phyloP scores from a whole-genome alignment of 352 stramenopile genomes.

The Pythium chondricola region DNA sequence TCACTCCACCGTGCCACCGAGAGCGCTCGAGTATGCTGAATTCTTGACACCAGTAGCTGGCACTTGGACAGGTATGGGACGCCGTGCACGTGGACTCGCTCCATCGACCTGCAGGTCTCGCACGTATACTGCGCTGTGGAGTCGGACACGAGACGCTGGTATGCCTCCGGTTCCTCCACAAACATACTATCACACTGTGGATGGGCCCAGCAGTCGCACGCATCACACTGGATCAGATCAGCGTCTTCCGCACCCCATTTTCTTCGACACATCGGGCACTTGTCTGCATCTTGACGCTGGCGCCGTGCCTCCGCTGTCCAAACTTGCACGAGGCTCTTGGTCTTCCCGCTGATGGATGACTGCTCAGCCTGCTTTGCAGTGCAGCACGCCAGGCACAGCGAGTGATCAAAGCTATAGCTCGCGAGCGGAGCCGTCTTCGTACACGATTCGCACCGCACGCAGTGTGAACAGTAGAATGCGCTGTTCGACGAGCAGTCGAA shows the following conservation, averaged over 20 bases:
- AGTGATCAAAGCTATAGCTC: constrained; percentile 58
- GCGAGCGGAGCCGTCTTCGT: constrained; percentile 31
- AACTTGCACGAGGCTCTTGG: constrained; percentile 45
- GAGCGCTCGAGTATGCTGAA: constrained; percentile 58
- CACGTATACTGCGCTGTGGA: constrained; percentile 72
- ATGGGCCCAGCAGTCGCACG: constrained; percentile 80
- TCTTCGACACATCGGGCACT: constrained; percentile 66
- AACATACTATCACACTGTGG: constrained; percentile 66
- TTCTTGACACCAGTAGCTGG: constrained; percentile 62
- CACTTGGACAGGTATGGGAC: constrained; percentile 47
- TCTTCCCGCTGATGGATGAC: constrained; percentile 40
- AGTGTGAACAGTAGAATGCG: constrained; percentile 59
- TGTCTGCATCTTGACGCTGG: constrained; percentile 57
- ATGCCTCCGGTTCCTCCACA: constrained; percentile 46
- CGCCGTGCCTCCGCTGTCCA: constrained; percentile 46
- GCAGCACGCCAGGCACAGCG: constrained; percentile 56
- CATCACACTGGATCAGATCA: constrained; percentile 85
- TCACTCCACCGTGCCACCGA: constrained; percentile 69
- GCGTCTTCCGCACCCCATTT: constrained; percentile 71
- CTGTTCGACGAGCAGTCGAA: constrained; percentile 6
- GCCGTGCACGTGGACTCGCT: constrained; percentile 39
- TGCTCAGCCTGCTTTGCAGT: constrained; percentile 44
- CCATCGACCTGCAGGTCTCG: constrained; percentile 49
- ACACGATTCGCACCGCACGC: constrained; percentile 58
- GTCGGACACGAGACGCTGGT: constrained; percentile 61